Evolutionary conservation across 208 protist genomes (phyloP), one percentile per base, ranked within the genome.

Genomic region (Wallacemonas sp.): DNA sequence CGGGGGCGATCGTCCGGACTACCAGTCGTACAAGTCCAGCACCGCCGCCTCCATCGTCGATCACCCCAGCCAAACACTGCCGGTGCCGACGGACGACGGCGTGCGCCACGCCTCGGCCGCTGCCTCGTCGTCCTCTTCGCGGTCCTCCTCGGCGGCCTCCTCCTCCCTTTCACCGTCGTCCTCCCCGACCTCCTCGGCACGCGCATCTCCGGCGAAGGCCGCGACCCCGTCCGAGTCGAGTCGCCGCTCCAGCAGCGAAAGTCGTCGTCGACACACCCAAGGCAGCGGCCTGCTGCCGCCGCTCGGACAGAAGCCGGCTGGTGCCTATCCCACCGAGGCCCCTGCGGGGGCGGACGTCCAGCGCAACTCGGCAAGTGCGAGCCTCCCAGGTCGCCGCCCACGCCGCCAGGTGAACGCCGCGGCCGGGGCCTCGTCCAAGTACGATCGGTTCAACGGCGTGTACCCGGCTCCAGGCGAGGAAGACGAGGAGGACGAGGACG

Each of bases 351-450:
- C 48, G 7, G 10, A 3, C 25, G 10, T 4, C 22, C 48, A 55
- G 31, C 2, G 52, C 31, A 59, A 59, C 31, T 59, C 52, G n/a
- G 39, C 5, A 10, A 59, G 52, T 29, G 39, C 52, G 29, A 59
- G 52, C 20, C 22, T 4, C 25, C 4, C 22, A 8, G 26, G 7
- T 7, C 31, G 11, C 2, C 52, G 31, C 28, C 5, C 11, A 25
- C 52, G 52, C 14, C 52, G 52, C 31, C 26, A 59, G 52, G 52
- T 59, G 16, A 59, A 59, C 20, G 52, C 52, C 11, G 32, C 52
- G 16, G 52, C 52, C 7, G 52, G 52, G n/a, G 26, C 38, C n/a
- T 11, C 32, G 2, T 59, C 31, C 26, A 25, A 14, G 52, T 59
- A 59, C 20, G 52, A 59, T 42, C 52, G 32, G 4, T 59, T 59